Base-by-base conservation (phyloP, 768 basidiomycete genomes). In the Lactarius quietus region DNA sequence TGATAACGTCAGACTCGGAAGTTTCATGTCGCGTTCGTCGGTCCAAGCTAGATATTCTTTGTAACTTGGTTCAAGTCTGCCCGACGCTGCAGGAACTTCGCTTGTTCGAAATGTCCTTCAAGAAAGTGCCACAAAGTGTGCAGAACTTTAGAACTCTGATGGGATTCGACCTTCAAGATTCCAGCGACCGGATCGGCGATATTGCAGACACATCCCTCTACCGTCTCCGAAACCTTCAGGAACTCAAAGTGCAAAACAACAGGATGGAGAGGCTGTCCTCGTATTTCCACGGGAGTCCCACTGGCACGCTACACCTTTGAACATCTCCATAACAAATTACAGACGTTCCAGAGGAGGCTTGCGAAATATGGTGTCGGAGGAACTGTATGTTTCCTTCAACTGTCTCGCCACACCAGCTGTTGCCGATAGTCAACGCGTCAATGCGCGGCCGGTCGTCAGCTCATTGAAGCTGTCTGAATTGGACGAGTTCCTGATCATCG, bases 341-440 rank as follows among this genome's bases (percentile, higher is more conserved):
- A 33, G 72, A 72, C 7, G 81, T 98, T 59, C 96, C 96, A 0
- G 69, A 78, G 0, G 90, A 90, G 38, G 83, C 98, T 31, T 86
- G 84, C 74, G 79, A 88, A 66, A 84, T 98, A 72, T 76, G 79
- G 6, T 82, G 78, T n/a, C 83, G n/a, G 78, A 83, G 43, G 92
- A 95, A 70, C 86, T 99, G 23, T 95, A 98, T 71, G 81, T 97
- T 43, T 98, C 97, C 0, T 98, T 98, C 81, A 99, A 99, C n/a
- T n/a, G n/a, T n/a, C n/a, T n/a, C n/a, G n/a, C n/a, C n/a, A n/a
- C n/a, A 87, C 78, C 87, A 92, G 71, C 85, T 93, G 28, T 83
- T 93, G 54, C 96, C 95, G 0, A 86, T 95, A 36, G 84, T 98
- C 74, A 96, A 96, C 73, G 88, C 97, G 84, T 98, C 74, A 96